These are phyloP conservation scores for Dunaliella primolecta DNA, from an alignment of 139 green algal genomes.

Conservation along the genomic window DNA sequence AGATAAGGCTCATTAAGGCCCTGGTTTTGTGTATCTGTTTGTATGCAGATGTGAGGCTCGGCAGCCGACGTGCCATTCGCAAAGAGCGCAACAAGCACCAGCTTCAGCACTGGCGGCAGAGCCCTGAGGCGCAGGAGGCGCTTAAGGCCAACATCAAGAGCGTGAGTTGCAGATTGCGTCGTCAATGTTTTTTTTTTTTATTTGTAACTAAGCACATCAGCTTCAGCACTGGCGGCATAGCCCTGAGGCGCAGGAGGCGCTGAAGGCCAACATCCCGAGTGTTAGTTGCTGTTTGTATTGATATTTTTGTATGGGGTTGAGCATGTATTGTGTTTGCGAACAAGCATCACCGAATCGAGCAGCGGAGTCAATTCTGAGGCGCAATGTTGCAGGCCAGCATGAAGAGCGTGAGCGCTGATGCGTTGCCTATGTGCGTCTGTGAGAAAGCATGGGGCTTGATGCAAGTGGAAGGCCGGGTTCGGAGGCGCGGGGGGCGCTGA, in stretches of 20 bases:
- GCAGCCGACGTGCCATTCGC: constrained; percentile 7
- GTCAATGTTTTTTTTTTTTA: too few relatives aligned
- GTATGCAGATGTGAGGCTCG: background rate
- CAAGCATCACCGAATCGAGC: too few relatives aligned
- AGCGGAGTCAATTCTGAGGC: too few relatives aligned
- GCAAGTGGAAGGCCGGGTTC: background rate
- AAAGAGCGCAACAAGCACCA: background rate
- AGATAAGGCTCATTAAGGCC: too few relatives aligned
- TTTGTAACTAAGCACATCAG: too few relatives aligned
- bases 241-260: constrained; percentile 35
- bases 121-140: constrained; percentile 39
- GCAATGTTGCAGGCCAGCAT: too few relatives aligned
- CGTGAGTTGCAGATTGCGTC: too few relatives aligned
- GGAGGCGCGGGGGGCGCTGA: constrained; percentile 43
- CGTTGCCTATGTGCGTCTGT: too few relatives aligned
- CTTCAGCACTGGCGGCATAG: constrained; percentile 54
- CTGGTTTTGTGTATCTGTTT: too few relatives aligned
- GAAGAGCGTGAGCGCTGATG: background rate
- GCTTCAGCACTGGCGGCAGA: constrained; percentile 27
- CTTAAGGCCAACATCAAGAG: constrained; percentile 43
- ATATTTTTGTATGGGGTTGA: too few relatives aligned
- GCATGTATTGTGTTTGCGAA: background rate
- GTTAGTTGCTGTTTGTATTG: too few relatives aligned
- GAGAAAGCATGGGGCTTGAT: too few relatives aligned
- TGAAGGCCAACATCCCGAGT: constrained; percentile 42